These are phyloP conservation scores for Furcasterigmium furcatum DNA, from an alignment of 2,329 filamentous ascomycete species.

Conservation along the genomic window DNA sequence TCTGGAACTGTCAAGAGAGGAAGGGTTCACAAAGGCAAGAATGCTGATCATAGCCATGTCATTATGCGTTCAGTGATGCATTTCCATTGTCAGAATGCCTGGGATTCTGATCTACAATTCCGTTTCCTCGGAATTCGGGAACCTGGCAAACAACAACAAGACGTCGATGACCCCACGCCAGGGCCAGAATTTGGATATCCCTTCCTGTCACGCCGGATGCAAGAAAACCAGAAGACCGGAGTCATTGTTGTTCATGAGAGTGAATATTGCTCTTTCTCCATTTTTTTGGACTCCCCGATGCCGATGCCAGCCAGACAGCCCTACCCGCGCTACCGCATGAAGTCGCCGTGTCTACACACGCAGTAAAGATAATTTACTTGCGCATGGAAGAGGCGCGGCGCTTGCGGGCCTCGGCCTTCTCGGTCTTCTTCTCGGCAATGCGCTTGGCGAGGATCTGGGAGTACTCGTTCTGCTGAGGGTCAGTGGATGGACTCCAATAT, in stretches of 20 bases:
- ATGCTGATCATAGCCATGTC: background rate
- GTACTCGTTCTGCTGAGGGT: slow-evolving; percentile 99
- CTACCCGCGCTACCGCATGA: background rate
- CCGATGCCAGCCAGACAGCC: slow-evolving; percentile 5
- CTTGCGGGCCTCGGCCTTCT: slow-evolving; percentile 94
- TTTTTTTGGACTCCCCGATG: slow-evolving; percentile 22
- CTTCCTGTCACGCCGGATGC: slow-evolving; percentile 32
- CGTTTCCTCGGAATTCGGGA: background rate
- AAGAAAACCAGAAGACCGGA: slow-evolving; percentile 36
- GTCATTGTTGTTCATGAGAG: slow-evolving; percentile 9
- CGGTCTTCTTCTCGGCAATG: slow-evolving; percentile 91
- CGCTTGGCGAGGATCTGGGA: slow-evolving; percentile 94
- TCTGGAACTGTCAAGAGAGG: no score
- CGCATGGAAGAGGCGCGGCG: slow-evolving; percentile 92
- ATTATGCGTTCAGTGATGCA: slow-evolving; percentile 19
- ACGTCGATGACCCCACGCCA: slow-evolving; percentile 2
- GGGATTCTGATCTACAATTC: slow-evolving; percentile 27
- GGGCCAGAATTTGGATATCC: slow-evolving; percentile 15
- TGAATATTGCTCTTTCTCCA: background rate
- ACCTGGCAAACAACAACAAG: background rate
- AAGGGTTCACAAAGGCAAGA: no score
- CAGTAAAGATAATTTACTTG: slow-evolving; percentile 59
- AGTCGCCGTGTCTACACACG: background rate
- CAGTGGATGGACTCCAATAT: no score
- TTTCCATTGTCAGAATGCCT: slow-evolving; percentile 27